phyloP scores from a whole-genome alignment of 768 basidiomycete genomes.

The Termitomyces heimii region DNA sequence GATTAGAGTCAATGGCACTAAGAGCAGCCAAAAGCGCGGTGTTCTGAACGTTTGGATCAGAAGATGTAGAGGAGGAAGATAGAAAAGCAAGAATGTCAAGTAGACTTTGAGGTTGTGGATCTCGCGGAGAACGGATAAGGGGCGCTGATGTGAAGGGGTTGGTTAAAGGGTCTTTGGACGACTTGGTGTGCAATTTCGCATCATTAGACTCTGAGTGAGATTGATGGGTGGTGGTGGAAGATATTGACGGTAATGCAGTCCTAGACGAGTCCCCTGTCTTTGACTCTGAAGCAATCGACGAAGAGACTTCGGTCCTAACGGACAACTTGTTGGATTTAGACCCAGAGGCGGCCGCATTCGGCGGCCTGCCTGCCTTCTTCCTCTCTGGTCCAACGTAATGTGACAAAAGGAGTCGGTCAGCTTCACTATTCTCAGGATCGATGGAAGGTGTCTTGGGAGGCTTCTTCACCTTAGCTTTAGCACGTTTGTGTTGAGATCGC shows the following conservation, averaged over 20 bases:
- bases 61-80: conserved; percentile 16
- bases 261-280: not conserved
- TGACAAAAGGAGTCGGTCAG: conserved; percentile 33
- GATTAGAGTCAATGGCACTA: conserved; percentile 18
- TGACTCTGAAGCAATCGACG: not conserved
- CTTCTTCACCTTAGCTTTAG: conserved; percentile 13
- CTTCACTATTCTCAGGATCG: conserved; percentile 24
- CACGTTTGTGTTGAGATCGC: conserved; percentile 15
- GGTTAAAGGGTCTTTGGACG: conserved; percentile 11
- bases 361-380: conserved; percentile 35
- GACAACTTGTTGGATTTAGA: conserved; percentile 17
- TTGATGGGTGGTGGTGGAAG: not conserved
- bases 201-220: not conserved
- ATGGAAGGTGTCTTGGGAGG: conserved; percentile 5
- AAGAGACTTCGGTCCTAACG: conserved; percentile 12
- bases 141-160: conserved; percentile 19
- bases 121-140: conserved; percentile 13
- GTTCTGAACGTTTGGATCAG: conserved; percentile 13
- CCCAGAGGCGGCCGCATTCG: conserved; percentile 17
- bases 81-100: conserved; percentile 25
- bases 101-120: conserved; percentile 16
- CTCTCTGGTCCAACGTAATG: conserved; percentile 41
- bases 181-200: conserved; percentile 5
- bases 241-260: not conserved
- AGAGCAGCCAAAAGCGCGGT: conserved; percentile 20